phyloP scores from a whole-genome alignment of 2,329 filamentous ascomycete genomes.

The Aphanocladium album region DNA sequence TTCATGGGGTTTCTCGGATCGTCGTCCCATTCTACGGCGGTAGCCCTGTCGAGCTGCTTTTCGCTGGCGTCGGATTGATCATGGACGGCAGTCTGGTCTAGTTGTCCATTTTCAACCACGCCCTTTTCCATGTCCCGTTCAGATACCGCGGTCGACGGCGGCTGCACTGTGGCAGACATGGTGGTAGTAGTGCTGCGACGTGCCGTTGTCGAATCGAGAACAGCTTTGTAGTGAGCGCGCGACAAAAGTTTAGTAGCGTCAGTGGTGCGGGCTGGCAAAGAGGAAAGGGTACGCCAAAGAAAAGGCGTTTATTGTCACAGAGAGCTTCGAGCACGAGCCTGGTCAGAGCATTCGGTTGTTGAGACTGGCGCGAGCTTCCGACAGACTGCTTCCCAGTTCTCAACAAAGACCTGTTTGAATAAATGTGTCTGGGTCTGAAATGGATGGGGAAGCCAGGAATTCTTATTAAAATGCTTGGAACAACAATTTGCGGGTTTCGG shows the following conservation, averaged over 20 bases:
- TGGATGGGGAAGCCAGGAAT: background rate
- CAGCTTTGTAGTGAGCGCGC: background rate
- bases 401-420: background rate
- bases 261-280: background rate
- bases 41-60: background rate
- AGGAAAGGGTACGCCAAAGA: background rate
- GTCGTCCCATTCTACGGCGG: slow-evolving; percentile 25
- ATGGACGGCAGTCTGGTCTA: background rate
- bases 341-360: too few species aligned
- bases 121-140: background rate
- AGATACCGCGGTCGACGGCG: background rate
- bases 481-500: background rate
- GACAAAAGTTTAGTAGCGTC: too few species aligned
- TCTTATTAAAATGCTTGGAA: background rate
- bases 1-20: slow-evolving; percentile 47
- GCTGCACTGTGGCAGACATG: background rate
- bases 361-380: background rate
- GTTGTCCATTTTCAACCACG: background rate
- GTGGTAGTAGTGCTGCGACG: background rate
- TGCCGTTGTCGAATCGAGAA: too few species aligned
- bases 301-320: background rate
- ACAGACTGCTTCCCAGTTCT: background rate
- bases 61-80: background rate
- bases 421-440: background rate
- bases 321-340: background rate